phyloP scores from a whole-genome alignment of 2,329 filamentous ascomycete species.

The Herpotrichia juniperi region DNA sequence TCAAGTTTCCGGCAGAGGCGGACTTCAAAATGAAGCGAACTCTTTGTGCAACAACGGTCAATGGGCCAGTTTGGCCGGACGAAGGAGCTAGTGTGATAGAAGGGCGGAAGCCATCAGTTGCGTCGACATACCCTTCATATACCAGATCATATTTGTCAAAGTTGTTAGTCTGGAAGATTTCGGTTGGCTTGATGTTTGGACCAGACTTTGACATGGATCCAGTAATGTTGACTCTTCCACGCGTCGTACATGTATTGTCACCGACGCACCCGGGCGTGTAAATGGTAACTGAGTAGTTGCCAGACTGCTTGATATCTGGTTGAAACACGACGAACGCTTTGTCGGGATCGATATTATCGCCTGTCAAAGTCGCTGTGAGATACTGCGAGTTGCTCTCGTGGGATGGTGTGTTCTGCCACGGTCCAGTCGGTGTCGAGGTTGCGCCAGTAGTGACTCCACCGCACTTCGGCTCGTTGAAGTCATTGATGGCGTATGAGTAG shows the following conservation, averaged over 20 bases:
- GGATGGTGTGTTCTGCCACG: constrained; percentile 75
- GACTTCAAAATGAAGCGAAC: constrained; percentile 78
- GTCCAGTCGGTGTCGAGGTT: constrained; percentile 70
- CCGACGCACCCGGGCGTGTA: constrained; percentile 91
- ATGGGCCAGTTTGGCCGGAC: constrained; percentile 60
- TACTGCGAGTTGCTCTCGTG: constrained; percentile 76
- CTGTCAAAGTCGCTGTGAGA: constrained; percentile 69
- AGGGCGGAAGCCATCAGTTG: constrained; percentile 77
- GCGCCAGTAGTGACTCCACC: constrained; percentile 68
- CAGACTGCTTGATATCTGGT: constrained; percentile 85
- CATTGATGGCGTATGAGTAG: constrained; percentile 76
- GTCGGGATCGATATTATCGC: constrained; percentile 60
- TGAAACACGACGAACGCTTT: constrained; percentile 75
- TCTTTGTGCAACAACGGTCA: constrained; percentile 88
- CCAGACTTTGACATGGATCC: constrained; percentile 65
- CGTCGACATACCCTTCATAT: constrained; percentile 84
- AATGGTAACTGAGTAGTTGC: constrained; percentile 88
- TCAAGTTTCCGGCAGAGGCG: constrained; percentile 78
- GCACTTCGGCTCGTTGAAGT: constrained; percentile 89
- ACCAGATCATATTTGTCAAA: constrained; percentile 97
- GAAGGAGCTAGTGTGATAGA: constrained; percentile 78
- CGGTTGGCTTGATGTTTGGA: constrained; percentile 58
- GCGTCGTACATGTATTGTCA: constrained; percentile 75
- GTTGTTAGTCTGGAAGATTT: constrained; percentile 88
- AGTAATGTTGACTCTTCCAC: constrained; percentile 84